Evolutionary conservation across 371 early-diverging fungal species (phyloP).

Genomic region (Mortierella sp.): DNA sequence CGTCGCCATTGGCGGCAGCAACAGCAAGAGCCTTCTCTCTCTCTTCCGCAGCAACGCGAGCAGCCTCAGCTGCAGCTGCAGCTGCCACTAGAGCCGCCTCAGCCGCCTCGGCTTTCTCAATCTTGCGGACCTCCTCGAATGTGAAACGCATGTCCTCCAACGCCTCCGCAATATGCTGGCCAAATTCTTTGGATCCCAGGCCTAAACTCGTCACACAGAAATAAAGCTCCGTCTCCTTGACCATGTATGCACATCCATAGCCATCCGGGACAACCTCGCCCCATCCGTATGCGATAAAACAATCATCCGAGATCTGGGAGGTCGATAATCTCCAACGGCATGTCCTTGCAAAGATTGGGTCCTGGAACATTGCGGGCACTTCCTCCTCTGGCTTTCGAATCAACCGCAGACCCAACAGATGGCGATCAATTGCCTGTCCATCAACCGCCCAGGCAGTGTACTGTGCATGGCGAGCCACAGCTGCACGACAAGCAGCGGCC

Average conservation of each 20-base stretch:
- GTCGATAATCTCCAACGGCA: conserved; percentile 94
- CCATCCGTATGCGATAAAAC: conserved; percentile 95
- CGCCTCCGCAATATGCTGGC: conserved; percentile 71
- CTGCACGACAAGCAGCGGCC: conserved; percentile 75
- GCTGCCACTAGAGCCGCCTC: conserved; percentile 42
- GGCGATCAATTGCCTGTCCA: conserved; percentile 92
- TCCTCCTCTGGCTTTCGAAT: conserved; percentile 74
- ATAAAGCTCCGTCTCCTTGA: conserved; percentile 84
- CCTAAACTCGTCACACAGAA: conserved; percentile 80
- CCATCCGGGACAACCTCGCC: conserved; percentile 94
- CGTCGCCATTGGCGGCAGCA: background rate
- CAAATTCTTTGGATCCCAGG: conserved; percentile 69
- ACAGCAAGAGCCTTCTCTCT: conserved; percentile 2
- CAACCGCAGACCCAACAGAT: conserved; percentile 77
- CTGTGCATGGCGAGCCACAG: conserved; percentile 81
- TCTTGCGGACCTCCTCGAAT: conserved; percentile 57
- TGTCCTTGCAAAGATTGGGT: conserved; percentile 84
- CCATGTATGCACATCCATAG: conserved; percentile 94
- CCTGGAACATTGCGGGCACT: conserved; percentile 84
- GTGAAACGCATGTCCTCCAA: conserved; percentile 78
- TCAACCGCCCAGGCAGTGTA: conserved; percentile 89
- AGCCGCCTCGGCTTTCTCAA: conserved; percentile 56
- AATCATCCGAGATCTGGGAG: conserved; percentile 90
- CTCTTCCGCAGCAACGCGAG: background rate
- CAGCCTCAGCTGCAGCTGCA: conserved; percentile 26